phyloP scores from a whole-genome alignment of 1,139 yeast species.

The Sugiyamaella neomexicana region DNA sequence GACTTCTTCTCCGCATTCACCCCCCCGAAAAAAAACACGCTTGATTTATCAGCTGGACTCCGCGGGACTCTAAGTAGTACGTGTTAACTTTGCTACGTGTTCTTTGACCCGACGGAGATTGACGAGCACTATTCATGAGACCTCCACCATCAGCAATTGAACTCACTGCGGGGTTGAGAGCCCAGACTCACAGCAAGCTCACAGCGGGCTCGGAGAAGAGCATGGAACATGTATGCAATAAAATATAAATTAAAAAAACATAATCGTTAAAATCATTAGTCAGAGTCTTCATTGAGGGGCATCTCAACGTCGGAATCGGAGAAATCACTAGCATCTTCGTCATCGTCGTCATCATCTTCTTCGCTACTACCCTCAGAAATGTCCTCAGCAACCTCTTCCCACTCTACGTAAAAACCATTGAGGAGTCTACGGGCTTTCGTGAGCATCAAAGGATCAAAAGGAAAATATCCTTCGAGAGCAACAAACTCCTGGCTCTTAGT shows the following conservation, averaged over 20 bases:
- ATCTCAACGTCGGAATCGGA: slow-evolving; percentile 14
- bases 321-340: slow-evolving; percentile 17
- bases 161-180: no score
- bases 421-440: slow-evolving; percentile 59
- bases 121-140: no score
- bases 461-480: slow-evolving; percentile 89
- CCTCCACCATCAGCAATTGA: no score
- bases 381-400: slow-evolving; percentile 73
- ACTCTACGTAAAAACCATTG: slow-evolving; percentile 66
- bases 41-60: no score
- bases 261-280: slow-evolving; percentile 12
- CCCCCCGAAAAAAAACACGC: not conserved
- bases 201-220: no score
- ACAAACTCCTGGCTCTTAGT: slow-evolving; percentile 71
- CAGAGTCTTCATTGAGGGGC: slow-evolving; percentile 6
- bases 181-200: no score
- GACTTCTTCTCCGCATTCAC: not conserved
- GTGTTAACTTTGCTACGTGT: no score
- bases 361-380: slow-evolving; percentile 51
- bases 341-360: slow-evolving; percentile 24
- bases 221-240: no score
- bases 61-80: no score
- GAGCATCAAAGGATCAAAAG: slow-evolving; percentile 87
- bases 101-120: no score
- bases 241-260: slow-evolving; percentile 4